phyloP scores from a whole-genome alignment of 1,284 basidiomycete genomes.

The Pisolithus thermaeus region DNA sequence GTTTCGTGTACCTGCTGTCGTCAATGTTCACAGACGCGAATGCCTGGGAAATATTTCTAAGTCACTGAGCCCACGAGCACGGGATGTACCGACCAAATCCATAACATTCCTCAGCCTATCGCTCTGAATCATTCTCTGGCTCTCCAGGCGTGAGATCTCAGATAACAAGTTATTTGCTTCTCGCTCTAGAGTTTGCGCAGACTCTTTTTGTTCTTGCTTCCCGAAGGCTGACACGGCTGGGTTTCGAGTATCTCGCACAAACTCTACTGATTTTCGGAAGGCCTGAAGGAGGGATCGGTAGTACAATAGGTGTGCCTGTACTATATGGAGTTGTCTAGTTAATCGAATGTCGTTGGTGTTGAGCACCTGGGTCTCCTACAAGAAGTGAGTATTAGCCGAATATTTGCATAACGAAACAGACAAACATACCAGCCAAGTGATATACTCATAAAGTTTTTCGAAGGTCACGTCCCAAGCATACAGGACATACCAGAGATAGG shows the following conservation, averaged over 20 bases:
- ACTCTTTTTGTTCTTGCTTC: constrained; percentile 10
- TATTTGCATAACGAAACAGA: constrained; percentile 11
- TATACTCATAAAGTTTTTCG: constrained; percentile 40
- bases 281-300: constrained; percentile 45
- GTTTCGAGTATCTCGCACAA: constrained; percentile 40
- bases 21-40: constrained; percentile 46
- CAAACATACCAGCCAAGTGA: constrained; percentile 38
- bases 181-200: constrained; percentile 29
- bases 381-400: not conserved
- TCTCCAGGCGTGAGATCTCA: constrained; percentile 43
- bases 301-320: constrained; percentile 50
- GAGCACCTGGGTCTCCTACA: constrained; percentile 40
- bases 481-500: constrained; percentile 48
- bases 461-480: constrained; percentile 55
- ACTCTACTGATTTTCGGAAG: constrained; percentile 43
- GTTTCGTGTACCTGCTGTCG: constrained; percentile 42
- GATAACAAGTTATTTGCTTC: constrained; percentile 40
- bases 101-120: constrained; percentile 48
- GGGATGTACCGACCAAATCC: constrained; percentile 36
- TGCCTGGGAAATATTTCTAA: constrained; percentile 27
- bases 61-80: not conserved
- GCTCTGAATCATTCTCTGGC: constrained; percentile 38
- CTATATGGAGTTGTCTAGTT: constrained; percentile 44
- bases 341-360: constrained; percentile 32
- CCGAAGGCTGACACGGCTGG: constrained; percentile 33